Evolutionary conservation across 805 yeast species (phyloP), one percentile per base, ranked within the genome.

Genomic region (Yamadazyma paraphyllophila): DNA sequence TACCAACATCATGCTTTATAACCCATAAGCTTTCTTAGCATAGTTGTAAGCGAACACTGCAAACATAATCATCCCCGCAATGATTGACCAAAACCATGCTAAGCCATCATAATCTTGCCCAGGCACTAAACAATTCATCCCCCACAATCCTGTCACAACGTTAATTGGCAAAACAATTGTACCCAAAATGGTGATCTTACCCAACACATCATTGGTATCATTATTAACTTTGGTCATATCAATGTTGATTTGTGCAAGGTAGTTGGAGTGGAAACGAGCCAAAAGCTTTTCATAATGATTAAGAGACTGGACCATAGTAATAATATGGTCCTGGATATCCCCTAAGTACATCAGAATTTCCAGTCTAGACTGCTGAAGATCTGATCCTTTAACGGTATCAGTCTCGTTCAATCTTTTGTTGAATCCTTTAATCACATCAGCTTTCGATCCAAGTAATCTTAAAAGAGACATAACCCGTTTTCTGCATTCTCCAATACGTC

Each of bases 171-270:
- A 71, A 15, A 94, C 97, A 45, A 94, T 88, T 0, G 98, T 89
- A 77, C 98, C 99, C 51, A 92, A 67, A 35, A 91, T 84, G 2
- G 98, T 88, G 45, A 92, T 88, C 62, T 91, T 89, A 9, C 97
- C 96, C 58, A 92, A 76, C 1, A 91, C 96, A 62, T 94, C 98
- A 63, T 94, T 94, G 81, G 95, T 92, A 57, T 92, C 97, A 58
- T 94, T 94, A 67, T 91, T 94, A 11, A 91, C 97, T 62, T 84
- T 84, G 8, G 97, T 94, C 98, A 92, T 94, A 62, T 94, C 98
- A 51, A 94, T 92, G 61, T 94, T 94, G 60, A 94, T 87, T 62
- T 92, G 98, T 1, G 99, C 99, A 58, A 92, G 74, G 62, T 94
- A 94, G 65, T 94, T 94, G 8, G 96, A 87, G 66, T 94, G 99